Conservation (phyloP, 2,329 filamentous ascomycete species). For the Nemania sp. region DNA sequence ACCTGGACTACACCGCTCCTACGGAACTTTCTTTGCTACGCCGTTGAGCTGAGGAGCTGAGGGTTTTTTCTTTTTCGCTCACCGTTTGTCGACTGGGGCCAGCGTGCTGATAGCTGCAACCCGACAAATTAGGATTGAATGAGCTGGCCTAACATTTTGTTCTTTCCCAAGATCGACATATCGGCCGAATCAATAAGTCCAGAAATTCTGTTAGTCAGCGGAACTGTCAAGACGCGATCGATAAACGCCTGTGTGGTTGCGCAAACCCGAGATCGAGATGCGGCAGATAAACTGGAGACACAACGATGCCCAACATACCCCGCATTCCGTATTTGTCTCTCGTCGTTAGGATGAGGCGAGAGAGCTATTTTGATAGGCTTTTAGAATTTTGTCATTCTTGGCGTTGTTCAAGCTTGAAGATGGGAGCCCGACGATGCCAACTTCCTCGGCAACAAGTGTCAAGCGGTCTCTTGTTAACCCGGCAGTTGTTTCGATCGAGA, state of each 20-base stretch:
- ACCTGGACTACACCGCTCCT: constrained; percentile 7
- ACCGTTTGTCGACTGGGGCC: constrained; percentile 11
- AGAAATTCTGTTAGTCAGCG: too few relatives aligned
- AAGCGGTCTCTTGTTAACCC: neutral
- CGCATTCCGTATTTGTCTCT: constrained; percentile 7
- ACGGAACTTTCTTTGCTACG: neutral
- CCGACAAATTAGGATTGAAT: constrained; percentile 1
- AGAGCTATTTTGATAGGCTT: constrained; percentile 7
- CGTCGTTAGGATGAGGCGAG: neutral
- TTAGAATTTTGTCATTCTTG: neutral
- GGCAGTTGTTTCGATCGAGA: neutral
- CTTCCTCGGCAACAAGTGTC: neutral
- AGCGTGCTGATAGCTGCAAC: constrained; percentile 1
- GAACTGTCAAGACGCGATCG: too few relatives aligned
- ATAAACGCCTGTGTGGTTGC: constrained; percentile 11
- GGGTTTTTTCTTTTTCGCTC: constrained; percentile 9
- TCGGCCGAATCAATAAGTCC: neutral
- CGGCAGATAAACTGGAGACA: constrained; percentile 5
- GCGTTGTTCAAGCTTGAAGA: constrained; percentile 7
- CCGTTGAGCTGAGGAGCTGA: constrained; percentile 8
- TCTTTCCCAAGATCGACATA: constrained; percentile 3
- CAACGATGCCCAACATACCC: constrained; percentile 19
- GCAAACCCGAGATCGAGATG: constrained; percentile 10
- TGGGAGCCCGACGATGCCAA: constrained; percentile 9
- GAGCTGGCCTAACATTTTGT: too few relatives aligned